These are phyloP conservation scores for Celoporthe dispersa DNA, from an alignment of 2,329 filamentous ascomycete genomes.

Conservation along the genomic window DNA sequence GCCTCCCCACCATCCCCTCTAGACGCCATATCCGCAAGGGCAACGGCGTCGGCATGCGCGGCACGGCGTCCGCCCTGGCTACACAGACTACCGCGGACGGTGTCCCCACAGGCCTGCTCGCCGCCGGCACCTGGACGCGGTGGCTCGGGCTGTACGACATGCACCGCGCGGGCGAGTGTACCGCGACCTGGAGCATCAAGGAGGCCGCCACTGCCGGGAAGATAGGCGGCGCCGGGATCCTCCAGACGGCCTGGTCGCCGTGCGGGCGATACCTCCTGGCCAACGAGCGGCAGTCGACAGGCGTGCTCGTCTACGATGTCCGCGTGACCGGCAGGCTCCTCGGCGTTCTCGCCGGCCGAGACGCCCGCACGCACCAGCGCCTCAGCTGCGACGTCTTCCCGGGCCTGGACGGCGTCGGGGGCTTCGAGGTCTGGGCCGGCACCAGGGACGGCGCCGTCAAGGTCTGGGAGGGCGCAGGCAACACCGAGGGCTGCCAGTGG, in stretches of 20 bases:
- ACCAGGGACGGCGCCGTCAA: slow-evolving; percentile 57
- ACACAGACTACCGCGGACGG: slow-evolving; percentile 45
- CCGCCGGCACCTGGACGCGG: slow-evolving; percentile 67
- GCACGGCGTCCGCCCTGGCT: slow-evolving; percentile 61
- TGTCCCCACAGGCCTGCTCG: slow-evolving; percentile 49
- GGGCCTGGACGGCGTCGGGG: slow-evolving; percentile 40
- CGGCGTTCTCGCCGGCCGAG: slow-evolving; percentile 55
- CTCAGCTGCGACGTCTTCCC: slow-evolving; percentile 60
- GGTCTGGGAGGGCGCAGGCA: slow-evolving; percentile 63
- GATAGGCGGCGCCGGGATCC: slow-evolving; percentile 65
- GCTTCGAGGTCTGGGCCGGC: slow-evolving; percentile 68
- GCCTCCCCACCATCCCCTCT: slow-evolving; percentile 65
- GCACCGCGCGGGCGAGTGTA: slow-evolving; percentile 55
- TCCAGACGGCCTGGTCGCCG: slow-evolving; percentile 64
- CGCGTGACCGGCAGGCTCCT: slow-evolving; percentile 62
- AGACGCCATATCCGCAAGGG: slow-evolving; percentile 63
- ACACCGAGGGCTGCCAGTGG: slow-evolving; percentile 46
- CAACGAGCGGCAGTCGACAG: slow-evolving; percentile 60
- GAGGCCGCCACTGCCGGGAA: slow-evolving; percentile 49
- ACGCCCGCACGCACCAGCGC: slow-evolving; percentile 58
- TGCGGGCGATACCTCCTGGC: slow-evolving; percentile 67
- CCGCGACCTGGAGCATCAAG: slow-evolving; percentile 64
- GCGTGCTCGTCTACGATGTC: slow-evolving; percentile 66
- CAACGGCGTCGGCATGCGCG: slow-evolving; percentile 67
- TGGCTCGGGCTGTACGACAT: slow-evolving; percentile 67